These are phyloP conservation scores for Jasminum sambac DNA, from an alignment of 257 asterid species.

Conservation along the genomic window DNA sequence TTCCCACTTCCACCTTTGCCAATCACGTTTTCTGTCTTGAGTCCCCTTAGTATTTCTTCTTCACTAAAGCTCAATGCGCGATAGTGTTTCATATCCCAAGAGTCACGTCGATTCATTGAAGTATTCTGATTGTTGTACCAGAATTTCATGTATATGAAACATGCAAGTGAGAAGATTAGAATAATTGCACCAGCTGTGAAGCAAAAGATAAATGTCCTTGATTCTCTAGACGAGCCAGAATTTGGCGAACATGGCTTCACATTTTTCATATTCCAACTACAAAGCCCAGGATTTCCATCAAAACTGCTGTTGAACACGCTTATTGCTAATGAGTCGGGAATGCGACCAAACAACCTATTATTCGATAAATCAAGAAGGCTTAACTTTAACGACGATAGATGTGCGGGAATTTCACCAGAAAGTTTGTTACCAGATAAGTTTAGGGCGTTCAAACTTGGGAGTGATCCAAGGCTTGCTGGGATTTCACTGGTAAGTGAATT, in stretches of 20 bases:
- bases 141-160: constrained; percentile 28
- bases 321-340: constrained; percentile 39
- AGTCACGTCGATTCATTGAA: constrained; percentile 30
- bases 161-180: constrained; percentile 26
- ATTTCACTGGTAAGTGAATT: constrained; percentile 38
- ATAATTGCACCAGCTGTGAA: constrained; percentile 28
- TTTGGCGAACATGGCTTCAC: constrained; percentile 31
- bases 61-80: constrained; percentile 41
- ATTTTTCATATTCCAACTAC: constrained; percentile 26
- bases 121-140: constrained; percentile 12
- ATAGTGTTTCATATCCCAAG: constrained; percentile 44
- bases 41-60: constrained; percentile 37
- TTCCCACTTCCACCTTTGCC: constrained; percentile 48
- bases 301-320: constrained; percentile 34
- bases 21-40: constrained; percentile 44
- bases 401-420: constrained; percentile 40
- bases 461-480: constrained; percentile 39
- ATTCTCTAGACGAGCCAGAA: constrained; percentile 18
- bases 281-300: constrained; percentile 43
- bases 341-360: constrained; percentile 31
- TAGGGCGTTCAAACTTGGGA: constrained; percentile 37
- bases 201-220: constrained; percentile 27
- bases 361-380: constrained; percentile 48
- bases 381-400: constrained; percentile 31
- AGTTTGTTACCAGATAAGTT: constrained; percentile 40